Evolutionary conservation across 2,329 filamentous ascomycete species (phyloP).

Genomic region (Neofusicoccum kwambonambiense): DNA sequence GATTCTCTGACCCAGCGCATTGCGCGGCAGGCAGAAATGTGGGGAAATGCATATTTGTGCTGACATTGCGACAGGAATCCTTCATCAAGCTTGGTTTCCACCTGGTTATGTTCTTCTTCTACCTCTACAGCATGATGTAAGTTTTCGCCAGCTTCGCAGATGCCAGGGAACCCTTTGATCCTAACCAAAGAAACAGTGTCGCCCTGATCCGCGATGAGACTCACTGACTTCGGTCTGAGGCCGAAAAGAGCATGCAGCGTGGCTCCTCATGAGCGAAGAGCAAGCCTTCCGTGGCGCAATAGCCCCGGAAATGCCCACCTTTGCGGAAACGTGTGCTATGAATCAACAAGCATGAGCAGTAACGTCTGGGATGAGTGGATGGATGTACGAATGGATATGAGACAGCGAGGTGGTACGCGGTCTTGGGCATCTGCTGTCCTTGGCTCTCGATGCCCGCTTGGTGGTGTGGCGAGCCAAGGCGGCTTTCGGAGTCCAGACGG

Average conservation of each 20-base stretch:
- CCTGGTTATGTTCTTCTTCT: constrained; percentile 99
- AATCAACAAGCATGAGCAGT: constrained; percentile 8
- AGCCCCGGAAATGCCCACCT: background rate
- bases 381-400: constrained; percentile 6
- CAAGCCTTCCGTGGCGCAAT: background rate
- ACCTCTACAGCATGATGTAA: constrained; percentile 92
- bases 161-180: background rate
- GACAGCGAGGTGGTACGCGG: background rate
- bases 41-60: background rate
- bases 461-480: background rate
- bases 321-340: constrained; percentile 8
- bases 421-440: background rate
- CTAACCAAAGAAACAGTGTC: constrained; percentile 48
- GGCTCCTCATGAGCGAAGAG: constrained; percentile 2
- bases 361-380: constrained; percentile 12
- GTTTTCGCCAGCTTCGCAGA: background rate
- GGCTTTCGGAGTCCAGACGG: background rate
- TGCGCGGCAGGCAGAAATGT: background rate
- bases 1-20: background rate
- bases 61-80: constrained; percentile 67
- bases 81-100: constrained; percentile 99
- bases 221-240: constrained; percentile 56
- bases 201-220: constrained; percentile 94
- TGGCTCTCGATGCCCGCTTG: background rate
- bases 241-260: constrained; percentile 39